Base-by-base conservation (phyloP, 768 basidiomycete genomes). In the Phlebiopsis gigantea region DNA sequence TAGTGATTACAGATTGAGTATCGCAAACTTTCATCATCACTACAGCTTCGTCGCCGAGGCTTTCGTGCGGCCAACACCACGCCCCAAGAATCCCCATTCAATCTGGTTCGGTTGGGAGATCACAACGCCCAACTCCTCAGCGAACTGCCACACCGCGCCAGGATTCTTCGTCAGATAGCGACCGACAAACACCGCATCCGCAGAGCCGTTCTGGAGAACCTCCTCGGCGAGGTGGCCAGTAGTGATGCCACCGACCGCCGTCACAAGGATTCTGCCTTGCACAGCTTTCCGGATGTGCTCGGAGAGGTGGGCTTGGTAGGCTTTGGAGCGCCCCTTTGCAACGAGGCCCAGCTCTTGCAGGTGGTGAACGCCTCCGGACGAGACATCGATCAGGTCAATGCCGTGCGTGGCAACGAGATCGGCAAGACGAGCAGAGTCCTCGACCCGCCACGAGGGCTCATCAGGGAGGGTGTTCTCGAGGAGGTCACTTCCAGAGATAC, bases 301-400 rank as follows among this genome's bases (percentile, higher is more conserved):
- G n/a, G 63, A 57, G 45, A 64, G 47, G 56, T 58, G 42, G 17
- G 57, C 55, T 21, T 61, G 62, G 47, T 58, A 56, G 4, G 60
- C 60, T 1, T 56, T 31, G 21, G 30, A 28, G n/a, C 46, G 21
- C 74, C 73, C 0, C 83, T 59, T 47, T 30, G 44, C 39, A 45
- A 41, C 34, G 30, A 51, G 50, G 17, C 31, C 19, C n/a, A 90
- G 83, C 60, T 83, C 77, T 57, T 83, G 81, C 31, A 67, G 63
- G 1, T 75, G 66, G 55, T 77, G 71, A 45, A 77, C 82, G 1
- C 90, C 91, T 2, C 82, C 88, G 0, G 78, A 76, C 6, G 85
- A 87, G 41, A 88, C 79, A 62, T 93, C 90, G 51, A 93, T 69
- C 43, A 93, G 73, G 68, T 92, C 91, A 45, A 92, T 78, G 7